These are phyloP conservation scores for Piromyces finnis DNA, from an alignment of 192 early-diverging fungal species.

Conservation along the genomic window DNA sequence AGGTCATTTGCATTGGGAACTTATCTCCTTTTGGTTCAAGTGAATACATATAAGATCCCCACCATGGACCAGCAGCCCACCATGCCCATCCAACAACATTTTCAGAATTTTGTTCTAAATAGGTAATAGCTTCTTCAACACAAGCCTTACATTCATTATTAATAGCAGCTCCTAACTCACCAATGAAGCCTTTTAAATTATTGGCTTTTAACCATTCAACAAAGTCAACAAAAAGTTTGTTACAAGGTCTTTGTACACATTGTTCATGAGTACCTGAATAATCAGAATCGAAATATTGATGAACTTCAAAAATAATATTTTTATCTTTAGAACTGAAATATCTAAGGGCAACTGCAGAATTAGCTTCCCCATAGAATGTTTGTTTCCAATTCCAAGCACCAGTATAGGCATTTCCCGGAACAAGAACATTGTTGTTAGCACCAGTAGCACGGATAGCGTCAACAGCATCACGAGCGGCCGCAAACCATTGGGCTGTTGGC, in stretches of 20 bases:
- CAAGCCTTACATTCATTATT: constrained; percentile 1
- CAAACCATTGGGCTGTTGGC: not conserved
- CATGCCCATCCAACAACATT: constrained; percentile 2
- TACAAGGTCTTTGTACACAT: constrained; percentile 1
- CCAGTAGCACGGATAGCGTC: constrained; percentile 11
- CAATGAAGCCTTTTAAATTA: constrained; percentile 8
- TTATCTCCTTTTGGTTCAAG: not conserved
- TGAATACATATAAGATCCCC: not conserved
- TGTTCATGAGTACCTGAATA: constrained; percentile 1
- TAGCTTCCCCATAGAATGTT: not conserved
- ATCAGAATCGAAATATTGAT: constrained; percentile 12
- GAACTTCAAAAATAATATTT: constrained; percentile 11
- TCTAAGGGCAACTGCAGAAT: constrained; percentile 4
- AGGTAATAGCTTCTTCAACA: constrained; percentile 1
- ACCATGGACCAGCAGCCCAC: constrained; percentile 9
- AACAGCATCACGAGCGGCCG: constrained; percentile 5
- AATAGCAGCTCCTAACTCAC: constrained; percentile 5
- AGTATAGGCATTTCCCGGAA: constrained; percentile 9
- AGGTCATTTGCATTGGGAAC: not conserved
- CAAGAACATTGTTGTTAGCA: constrained; percentile 7
- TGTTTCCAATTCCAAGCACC: constrained; percentile 8
- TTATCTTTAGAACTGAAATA: constrained; percentile 8
- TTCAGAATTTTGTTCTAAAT: constrained; percentile 2
- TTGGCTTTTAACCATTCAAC: constrained; percentile 7
- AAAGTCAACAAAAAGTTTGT: not conserved